A percentile compares a stretch with the other conserved stretches of the same genome.
Evolutionary conservation across 495 filamentous ascomycete genomes (phyloP).

Genomic region (Penicillium desertorum): DNA sequence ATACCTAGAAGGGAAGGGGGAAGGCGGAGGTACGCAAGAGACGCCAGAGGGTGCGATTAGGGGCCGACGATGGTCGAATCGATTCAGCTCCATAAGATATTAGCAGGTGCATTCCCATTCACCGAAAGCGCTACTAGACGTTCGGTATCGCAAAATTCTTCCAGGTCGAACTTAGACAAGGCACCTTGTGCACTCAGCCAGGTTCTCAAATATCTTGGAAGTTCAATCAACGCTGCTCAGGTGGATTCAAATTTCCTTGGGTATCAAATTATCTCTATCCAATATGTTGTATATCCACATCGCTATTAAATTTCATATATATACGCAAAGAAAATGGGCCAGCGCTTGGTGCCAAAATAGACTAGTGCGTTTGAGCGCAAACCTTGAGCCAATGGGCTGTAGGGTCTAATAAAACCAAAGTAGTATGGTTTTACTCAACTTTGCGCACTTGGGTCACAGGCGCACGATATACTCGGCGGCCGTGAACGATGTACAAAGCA

Average conservation of each 20-base stretch:
- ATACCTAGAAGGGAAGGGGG: too few species aligned
- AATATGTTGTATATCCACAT: slow-evolving; percentile 3
- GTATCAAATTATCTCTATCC: slow-evolving; percentile 1
- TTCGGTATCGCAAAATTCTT: too few species aligned
- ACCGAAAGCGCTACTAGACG: too few species aligned
- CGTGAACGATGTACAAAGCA: slow-evolving; percentile 43
- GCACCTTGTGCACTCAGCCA: too few species aligned
- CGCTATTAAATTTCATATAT: slow-evolving; percentile 16
- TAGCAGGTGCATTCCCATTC: too few species aligned
- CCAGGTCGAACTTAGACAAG: too few species aligned
- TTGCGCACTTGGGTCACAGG: slow-evolving; percentile 37
- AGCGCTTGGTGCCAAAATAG: slow-evolving; percentile 4
- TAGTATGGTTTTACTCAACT: slow-evolving; percentile 10
- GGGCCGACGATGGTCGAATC: too few species aligned
- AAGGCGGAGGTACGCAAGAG: too few species aligned
- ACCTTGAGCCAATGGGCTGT: not conserved
- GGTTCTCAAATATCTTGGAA: not conserved
- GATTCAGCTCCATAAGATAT: too few species aligned
- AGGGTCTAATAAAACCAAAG: not conserved
- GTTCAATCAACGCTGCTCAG: not conserved
- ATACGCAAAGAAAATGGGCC: slow-evolving; percentile 8
- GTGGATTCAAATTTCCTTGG: not conserved
- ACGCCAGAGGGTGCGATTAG: too few species aligned
- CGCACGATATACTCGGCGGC: slow-evolving; percentile 42
- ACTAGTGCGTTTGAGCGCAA: not conserved